phyloP scores from a whole-genome alignment of 1,139 yeast species.

The Neolecta irregularis region DNA sequence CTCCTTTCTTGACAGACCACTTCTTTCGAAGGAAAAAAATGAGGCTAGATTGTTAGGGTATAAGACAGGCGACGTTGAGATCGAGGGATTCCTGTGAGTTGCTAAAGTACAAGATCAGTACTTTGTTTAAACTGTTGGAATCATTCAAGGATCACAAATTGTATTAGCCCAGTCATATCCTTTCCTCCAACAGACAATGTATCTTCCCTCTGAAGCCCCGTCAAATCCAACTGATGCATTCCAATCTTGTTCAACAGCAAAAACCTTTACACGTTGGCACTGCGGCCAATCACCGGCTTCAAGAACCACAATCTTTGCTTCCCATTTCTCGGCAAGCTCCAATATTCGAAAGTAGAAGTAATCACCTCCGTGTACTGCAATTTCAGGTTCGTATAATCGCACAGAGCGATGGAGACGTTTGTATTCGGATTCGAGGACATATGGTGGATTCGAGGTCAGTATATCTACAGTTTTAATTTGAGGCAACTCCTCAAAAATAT shows the following conservation, averaged over 20 bases:
- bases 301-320: slow-evolving; percentile 31
- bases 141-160: no score
- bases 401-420: slow-evolving; percentile 43
- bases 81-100: slow-evolving; percentile 91
- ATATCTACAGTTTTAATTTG: slow-evolving; percentile 40
- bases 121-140: no score
- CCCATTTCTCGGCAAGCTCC: slow-evolving; percentile 28
- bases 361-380: slow-evolving; percentile 63
- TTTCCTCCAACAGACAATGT: no score
- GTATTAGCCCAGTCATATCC: no score
- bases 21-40: slow-evolving; percentile 88
- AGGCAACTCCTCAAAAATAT: slow-evolving; percentile 7
- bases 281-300: no score
- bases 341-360: slow-evolving; percentile 54
- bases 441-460: slow-evolving; percentile 79
- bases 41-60: slow-evolving; percentile 91
- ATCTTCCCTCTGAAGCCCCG: no score
- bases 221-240: no score
- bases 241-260: no score
- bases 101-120: no score
- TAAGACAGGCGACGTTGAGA: slow-evolving; percentile 86
- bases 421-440: slow-evolving; percentile 42
- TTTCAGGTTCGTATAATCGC: slow-evolving; percentile 49
- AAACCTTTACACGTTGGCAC: no score
- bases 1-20: slow-evolving; percentile 36